Base-by-base conservation (phyloP, 768 basidiomycete genomes). In the Erythrobasidium yunnanense region DNA sequence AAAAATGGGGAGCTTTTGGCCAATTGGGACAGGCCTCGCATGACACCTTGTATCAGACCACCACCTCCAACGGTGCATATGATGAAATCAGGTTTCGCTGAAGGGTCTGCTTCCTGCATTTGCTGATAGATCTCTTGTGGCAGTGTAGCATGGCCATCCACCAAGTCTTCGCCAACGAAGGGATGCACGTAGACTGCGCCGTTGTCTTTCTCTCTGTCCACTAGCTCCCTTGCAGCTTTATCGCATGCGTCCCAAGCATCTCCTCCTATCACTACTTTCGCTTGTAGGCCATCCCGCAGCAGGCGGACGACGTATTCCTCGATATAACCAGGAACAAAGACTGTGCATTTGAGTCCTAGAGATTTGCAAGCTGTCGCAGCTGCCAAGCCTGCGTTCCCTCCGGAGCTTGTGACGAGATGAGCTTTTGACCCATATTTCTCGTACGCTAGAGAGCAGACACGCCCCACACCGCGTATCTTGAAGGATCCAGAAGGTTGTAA, bases 311-410 rank as follows among this genome's bases (percentile, higher is more conserved):
- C 56, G 47, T 45, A 42, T 45, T 58, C 56, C 47, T 58, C 56
- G 20, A 45, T 58, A 3, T 20, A 45, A 20, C 30, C 6, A 23
- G 56, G 56, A 2, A 58, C 56, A 25, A 42, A 58, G 17, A 58
- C 45, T 8, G 56, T 58, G 25, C 56, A 58, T 46, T 58, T 58
- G 3, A 58, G 45, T 30, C 32, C 32, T n/a, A 58, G 56, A 35
- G 45, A 42, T 58, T 58, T 35, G 29, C 56, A 58, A 29, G 56
- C 56, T 17, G 56, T 58, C 7, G 56, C 56, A 22, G 56, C 56
- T 17, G 56, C 56, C 4, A 58, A 25, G 6, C 56, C 56, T 58
- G 56, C 56, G 47, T 58, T 58, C 13, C 56, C 56, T 42, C 56
- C 56, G 35, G 38, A 45, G 30, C 38, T 29, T 27, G 56, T 58